Base-by-base conservation (phyloP, 257 asterid species). In the Plectranthus barbatus region DNA sequence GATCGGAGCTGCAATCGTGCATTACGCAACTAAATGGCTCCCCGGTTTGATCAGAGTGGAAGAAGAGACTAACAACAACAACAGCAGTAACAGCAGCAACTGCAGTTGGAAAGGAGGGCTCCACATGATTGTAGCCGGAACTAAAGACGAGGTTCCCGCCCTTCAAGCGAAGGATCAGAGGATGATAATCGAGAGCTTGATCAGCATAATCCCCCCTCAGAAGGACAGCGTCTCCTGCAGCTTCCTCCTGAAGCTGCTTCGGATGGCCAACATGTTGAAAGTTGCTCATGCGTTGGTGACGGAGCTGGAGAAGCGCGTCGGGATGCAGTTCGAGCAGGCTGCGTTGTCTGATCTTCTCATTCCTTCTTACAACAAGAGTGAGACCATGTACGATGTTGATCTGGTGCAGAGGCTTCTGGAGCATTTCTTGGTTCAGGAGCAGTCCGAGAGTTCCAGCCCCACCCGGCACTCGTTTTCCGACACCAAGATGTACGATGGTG, bases 271-370 rank as follows among this genome's bases (percentile, higher is more conserved):
- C 77, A 72, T 88, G 96, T 58, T 83, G 71, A 88, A 83, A 66
- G 98, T 81, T 13, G 92, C 98, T 3, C 87, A 90, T 5, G 98
- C 98, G n/a, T 66, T 91, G 62, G 85, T 88, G 3, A 91, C 97
- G 3, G 98, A 91, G 77, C 70, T 91, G 76, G 98, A 91, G 57
- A 91, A 91, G 62, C 79, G 94, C 14, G 97, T 88, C 0, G 98
- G 98, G 55, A 91, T 91, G 98, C 97, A 88, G 57, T 79, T 91
- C 29, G 98, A 91, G 45, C 95, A 91, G 72, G 98, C 98, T 0
- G 70, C 86, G 0, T 60, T 88, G 75, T 73, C 80, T 8, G 98
- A 91, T 69, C 90, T 91, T 1, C 81, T 86, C 24, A 84, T 91
- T 15, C 97, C 95, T 7, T 74, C 82, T 24, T 91, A 84, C 69